A percentile compares a stretch with the other conserved stretches of the same genome.
phyloP scores from a whole-genome alignment of 495 filamentous ascomycete genomes.

The Podospora comata region DNA sequence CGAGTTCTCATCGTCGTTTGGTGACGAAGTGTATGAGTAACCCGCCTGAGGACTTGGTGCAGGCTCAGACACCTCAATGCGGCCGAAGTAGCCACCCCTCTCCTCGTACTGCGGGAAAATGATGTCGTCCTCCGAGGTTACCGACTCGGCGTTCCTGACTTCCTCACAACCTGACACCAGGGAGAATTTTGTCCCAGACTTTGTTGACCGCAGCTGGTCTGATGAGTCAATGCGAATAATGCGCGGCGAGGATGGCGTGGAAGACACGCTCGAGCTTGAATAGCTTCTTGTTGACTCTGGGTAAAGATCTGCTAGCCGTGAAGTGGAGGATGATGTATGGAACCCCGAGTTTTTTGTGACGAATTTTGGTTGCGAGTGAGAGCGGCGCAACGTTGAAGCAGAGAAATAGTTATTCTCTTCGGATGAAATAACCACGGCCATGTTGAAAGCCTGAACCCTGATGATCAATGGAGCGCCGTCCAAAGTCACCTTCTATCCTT shows the following conservation, averaged over 20 bases:
- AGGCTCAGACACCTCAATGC: conserved; percentile 48
- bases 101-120: conserved; percentile 58
- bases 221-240: conserved; percentile 37
- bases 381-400: conserved; percentile 42
- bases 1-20: conserved; percentile 44
- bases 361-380: conserved; percentile 49
- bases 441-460: conserved; percentile 29
- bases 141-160: conserved; percentile 37
- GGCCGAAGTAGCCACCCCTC: conserved; percentile 42
- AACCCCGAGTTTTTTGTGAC: conserved; percentile 34
- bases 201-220: conserved; percentile 49
- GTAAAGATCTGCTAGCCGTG: conserved; percentile 40
- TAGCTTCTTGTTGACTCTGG: conserved; percentile 33
- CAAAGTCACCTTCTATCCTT: conserved; percentile 33
- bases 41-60: conserved; percentile 43
- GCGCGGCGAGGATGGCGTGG: conserved; percentile 46
- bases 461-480: conserved; percentile 25
- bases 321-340: conserved; percentile 43
- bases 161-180: conserved; percentile 53
- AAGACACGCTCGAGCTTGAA: conserved; percentile 47
- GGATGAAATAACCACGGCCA: conserved; percentile 47
- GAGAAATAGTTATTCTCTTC: conserved; percentile 48
- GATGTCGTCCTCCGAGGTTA: conserved; percentile 50
- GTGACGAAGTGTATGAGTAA: conserved; percentile 46
- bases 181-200: conserved; percentile 63